Conservation (phyloP, 345 rosid genomes). For the Citrus glauca region DNA sequence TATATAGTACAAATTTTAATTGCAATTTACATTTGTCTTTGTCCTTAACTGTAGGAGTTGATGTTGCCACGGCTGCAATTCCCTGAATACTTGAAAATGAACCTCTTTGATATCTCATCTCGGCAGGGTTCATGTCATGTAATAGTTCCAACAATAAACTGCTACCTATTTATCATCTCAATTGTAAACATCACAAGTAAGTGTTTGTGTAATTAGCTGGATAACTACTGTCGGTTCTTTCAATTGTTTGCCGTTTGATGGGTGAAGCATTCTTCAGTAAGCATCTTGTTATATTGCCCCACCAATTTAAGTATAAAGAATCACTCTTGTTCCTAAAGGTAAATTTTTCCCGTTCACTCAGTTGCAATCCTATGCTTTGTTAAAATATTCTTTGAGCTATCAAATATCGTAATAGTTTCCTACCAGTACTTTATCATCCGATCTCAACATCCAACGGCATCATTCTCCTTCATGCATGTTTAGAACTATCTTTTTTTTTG, state of each 20-base stretch:
- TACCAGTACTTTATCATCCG: too few species aligned
- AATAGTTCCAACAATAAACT: not conserved
- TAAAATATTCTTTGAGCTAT: too few species aligned
- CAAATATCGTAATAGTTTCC: too few species aligned
- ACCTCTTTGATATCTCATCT: conserved; percentile 14
- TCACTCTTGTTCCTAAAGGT: too few species aligned
- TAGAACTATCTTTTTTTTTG: too few species aligned
- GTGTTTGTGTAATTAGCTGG: not conserved
- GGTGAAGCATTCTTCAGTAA: not conserved
- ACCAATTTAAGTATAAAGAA: not conserved
- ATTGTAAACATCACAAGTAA: not conserved
- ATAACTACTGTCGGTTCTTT: not conserved
- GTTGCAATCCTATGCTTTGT: too few species aligned
- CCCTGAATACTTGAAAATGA: conserved; percentile 14
- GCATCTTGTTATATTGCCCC: not conserved
- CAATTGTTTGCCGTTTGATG: not conserved
- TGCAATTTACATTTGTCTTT: not conserved
- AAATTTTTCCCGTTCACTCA: too few species aligned
- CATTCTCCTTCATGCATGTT: too few species aligned
- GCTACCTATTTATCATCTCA: not conserved
- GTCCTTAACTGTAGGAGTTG: conserved; percentile 20
- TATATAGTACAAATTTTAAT: not conserved
- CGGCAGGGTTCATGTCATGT: not conserved
- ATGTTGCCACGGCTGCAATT: not conserved
- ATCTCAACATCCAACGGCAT: too few species aligned